Evolutionary conservation across 768 basidiomycete genomes (phyloP), one percentile per base, ranked within the genome.

Genomic region (Leccinum subgranulosum): DNA sequence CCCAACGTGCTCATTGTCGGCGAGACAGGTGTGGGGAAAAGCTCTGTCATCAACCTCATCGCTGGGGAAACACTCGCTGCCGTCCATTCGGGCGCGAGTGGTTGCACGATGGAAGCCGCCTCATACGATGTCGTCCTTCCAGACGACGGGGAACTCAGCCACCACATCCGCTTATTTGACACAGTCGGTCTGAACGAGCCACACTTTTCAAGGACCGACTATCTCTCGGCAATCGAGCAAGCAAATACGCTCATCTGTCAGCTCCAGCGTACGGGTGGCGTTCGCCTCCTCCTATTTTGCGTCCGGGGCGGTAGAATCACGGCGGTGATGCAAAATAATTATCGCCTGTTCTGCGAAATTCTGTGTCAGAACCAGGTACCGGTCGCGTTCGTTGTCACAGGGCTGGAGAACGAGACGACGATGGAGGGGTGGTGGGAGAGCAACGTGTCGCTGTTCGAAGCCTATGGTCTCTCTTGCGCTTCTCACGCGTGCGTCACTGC

Each of bases 401-500:
- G 68, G 10, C 47, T 74, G 56, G 74, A 74, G 59, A 73, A 73
- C 47, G 63, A 74, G 52, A 43, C 54, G 7, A 58, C 63, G 17
- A 74, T 73, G 73, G 72, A 75, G 19, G 54, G 33, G 11, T 75
- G 71, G 74, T 74, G 73, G 74, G 53, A 55, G n/a, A 57, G 61
- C 10, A 78, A 79, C 29, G 57, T 64, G 53, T 19, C 47, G 27
- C 41, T 41, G 10, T 79, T 79, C 53, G 68, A 69, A 31, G 56
- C 56, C 12, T 65, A 60, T 49, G 28, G 28, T 0, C 65, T 69
- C 33, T 59, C 53, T 31, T 67, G 74, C 23, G 49, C 60, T 17
- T 74, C 73, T 4, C 71, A 76, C 17, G 77, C 70, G 0, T 79
- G 79, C 54, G 58, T 79, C 59, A 78, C 75, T 3, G 73, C 76